phyloP scores from a whole-genome alignment of 495 filamentous ascomycete species.

The Podospora tetraspora region DNA sequence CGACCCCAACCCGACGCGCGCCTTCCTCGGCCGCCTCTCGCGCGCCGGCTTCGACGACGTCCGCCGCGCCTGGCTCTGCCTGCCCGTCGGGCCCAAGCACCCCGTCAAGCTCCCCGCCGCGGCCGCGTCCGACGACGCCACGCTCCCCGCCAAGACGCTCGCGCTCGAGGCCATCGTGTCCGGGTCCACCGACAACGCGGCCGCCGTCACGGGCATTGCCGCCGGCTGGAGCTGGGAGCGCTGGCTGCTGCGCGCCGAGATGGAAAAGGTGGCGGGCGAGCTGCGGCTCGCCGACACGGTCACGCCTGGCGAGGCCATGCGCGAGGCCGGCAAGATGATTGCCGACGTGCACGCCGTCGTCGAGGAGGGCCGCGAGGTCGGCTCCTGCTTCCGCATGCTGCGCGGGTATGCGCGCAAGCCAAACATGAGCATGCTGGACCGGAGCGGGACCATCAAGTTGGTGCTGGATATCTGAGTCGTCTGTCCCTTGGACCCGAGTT shows the following conservation, averaged over 20 bases:
- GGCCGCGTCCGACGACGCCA: slow-evolving; percentile 30
- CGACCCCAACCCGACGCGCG: slow-evolving; percentile 75
- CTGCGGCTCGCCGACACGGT: slow-evolving; percentile 48
- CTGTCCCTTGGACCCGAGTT: too few species aligned
- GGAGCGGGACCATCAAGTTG: slow-evolving; percentile 16
- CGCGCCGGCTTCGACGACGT: slow-evolving; percentile 69
- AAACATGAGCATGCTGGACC: slow-evolving; percentile 3
- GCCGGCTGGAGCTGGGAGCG: slow-evolving; percentile 94
- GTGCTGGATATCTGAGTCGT: slow-evolving; percentile 14
- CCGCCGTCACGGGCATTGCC: slow-evolving; percentile 71
- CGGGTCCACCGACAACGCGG: slow-evolving; percentile 68
- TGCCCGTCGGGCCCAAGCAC: slow-evolving; percentile 72
- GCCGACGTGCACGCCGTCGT: slow-evolving; percentile 74
- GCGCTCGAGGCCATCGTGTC: slow-evolving; percentile 60
- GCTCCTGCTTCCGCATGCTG: slow-evolving; percentile 80
- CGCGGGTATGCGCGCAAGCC: slow-evolving; percentile 90
- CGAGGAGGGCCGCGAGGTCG: slow-evolving; percentile 74
- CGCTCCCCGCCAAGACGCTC: slow-evolving; percentile 42
- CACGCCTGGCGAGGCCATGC: slow-evolving; percentile 39
- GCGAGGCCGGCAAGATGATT: slow-evolving; percentile 52
- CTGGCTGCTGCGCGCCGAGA: slow-evolving; percentile 82
- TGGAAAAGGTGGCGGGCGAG: slow-evolving; percentile 70
- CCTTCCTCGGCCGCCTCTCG: slow-evolving; percentile 68
- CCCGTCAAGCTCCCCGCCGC: slow-evolving; percentile 33
- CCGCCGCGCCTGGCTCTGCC: slow-evolving; percentile 82